Evolutionary conservation across 495 filamentous ascomycete species (phyloP), one percentile per base, ranked within the genome.

Genomic region (Hypoxylon lenormandii): DNA sequence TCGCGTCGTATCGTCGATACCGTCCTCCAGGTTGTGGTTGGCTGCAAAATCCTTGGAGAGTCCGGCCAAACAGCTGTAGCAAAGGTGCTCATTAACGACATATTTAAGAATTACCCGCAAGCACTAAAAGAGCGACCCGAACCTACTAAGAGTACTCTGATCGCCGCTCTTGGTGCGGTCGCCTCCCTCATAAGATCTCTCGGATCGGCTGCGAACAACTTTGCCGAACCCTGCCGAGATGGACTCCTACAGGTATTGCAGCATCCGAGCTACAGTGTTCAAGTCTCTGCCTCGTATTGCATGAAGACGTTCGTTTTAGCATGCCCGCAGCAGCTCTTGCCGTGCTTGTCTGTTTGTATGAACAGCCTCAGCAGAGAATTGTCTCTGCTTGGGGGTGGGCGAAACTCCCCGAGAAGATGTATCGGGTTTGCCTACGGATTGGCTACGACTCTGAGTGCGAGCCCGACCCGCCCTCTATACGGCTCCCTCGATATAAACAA

Each of bases 401-500:
- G 93, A 43, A 90, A 93, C 62, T 92, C 91, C 0, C 89, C 92
- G 42, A 87, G 93, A 45, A 84, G 92, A 57, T 98, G 95, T 77
- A 84, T 96, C 18, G 95, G 96, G 22, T 94, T 93, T 75, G 95
- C 95, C 11, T 93, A 98, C 81, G 95, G 93, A 11, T 86, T 99
- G 26, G 92, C 95, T 26, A 92, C 95, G 23, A 90, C 96, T 70
- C 84, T 99, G 19, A 96, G 95, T 75, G 94, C 92, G 6, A 93
- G 93, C 46, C 89, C 92, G 3, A 72, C 91, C 15, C 93, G 95
- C 55, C 94, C 96, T 7, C 82, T 99, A 7, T 96, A 97, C 74
- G 93, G 96, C 16, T 97, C 96, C 2, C 90, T 98, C 0, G 95
- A 99, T 72, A 90, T 98, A 37, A 96, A 96, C 76, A 94, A 94